A percentile compares a stretch with the other conserved stretches of the same genome.
Conservation (phyloP, 129 eudicot genomes). For the Centella asiatica region DNA sequence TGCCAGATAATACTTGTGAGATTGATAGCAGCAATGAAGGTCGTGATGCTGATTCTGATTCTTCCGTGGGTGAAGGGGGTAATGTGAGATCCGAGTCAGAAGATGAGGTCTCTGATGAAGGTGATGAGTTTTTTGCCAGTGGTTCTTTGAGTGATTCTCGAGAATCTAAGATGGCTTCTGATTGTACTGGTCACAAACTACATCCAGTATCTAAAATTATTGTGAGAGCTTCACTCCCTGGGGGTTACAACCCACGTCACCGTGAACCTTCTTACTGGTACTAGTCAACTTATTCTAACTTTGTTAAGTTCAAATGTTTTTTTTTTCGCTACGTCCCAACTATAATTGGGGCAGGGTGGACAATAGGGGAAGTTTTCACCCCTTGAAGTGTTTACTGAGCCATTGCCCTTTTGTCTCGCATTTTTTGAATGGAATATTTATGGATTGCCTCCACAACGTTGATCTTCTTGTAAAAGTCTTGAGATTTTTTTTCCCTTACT, state of each 20-base stretch:
- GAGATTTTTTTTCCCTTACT: too few relatives aligned
- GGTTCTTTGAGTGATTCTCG: constrained; percentile 24
- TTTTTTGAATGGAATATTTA: too few relatives aligned
- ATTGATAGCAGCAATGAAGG: constrained; percentile 16
- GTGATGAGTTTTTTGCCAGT: constrained; percentile 34
- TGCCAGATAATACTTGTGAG: constrained; percentile 13
- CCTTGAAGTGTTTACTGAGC: too few relatives aligned
- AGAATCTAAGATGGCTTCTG: constrained; percentile 27
- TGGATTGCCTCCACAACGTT: too few relatives aligned
- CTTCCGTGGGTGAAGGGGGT: constrained; percentile 39
- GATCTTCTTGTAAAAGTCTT: too few relatives aligned
- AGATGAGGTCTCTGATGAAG: constrained; percentile 46
- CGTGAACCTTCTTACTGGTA: constrained; percentile 89
- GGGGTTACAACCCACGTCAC: constrained; percentile 82
- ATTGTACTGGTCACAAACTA: constrained; percentile 17
- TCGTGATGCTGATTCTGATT: constrained; percentile 21
- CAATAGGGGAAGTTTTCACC: not conserved
- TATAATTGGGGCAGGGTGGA: not conserved
- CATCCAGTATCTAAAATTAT: constrained; percentile 16
- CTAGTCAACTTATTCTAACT: not conserved
- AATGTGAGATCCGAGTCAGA: constrained; percentile 51
- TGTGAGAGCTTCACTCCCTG: constrained; percentile 42
- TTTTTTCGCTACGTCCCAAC: not conserved
- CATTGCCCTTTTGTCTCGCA: too few relatives aligned
- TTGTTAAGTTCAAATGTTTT: not conserved